Evolutionary conservation across 2,329 filamentous ascomycete species (phyloP), one percentile per base, ranked within the genome.

Genomic region (Anisogramma anomala): DNA sequence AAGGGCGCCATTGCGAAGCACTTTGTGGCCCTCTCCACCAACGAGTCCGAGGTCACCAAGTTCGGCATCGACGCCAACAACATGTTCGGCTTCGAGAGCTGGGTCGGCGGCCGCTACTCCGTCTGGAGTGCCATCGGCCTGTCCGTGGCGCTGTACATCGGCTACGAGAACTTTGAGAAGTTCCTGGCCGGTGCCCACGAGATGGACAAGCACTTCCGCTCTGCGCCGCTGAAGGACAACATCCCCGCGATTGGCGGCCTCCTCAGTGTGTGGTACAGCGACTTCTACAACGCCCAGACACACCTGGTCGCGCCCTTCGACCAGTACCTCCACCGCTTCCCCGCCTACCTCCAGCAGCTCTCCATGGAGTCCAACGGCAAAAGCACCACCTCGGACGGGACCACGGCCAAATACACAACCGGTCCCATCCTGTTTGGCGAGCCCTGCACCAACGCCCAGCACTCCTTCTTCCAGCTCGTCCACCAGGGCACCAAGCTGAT

Each of bases 351-450:
- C 41, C 91, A 98, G 69, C 91, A 98, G 68, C 74, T 98, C 46
- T 96, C 89, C 47, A 98, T 98, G 91, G 91, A 98, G 72, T 96
- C 89, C 48, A 98, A 98, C 65, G 91, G 91, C 60, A 98, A 98
- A 74, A 85, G 84, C 47, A 87, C 96, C 58, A 94, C 89, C 48
- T 79, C 76, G n/a, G 85, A 91, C 56, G 82, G 77, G 43, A 81
- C 87, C 27, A 77, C 93, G 47, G 88, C 94, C 58, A 94, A 94
- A 69, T 98, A 98, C 72, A 95, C 88, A 44, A 98, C 91, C 66
- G 66, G 91, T 36, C 78, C 91, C 41, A 89, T 98, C 59, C 71
- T 98, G 49, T 98, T 98, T 60, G 91, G 91, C 58, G 91, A 98
- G 73, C 91, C 91, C 40, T 93, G 87, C 66, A 98, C 91, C 63